These are phyloP conservation scores for Irpex sp. DNA, from an alignment of 1,284 basidiomycete species.

Conservation along the genomic window DNA sequence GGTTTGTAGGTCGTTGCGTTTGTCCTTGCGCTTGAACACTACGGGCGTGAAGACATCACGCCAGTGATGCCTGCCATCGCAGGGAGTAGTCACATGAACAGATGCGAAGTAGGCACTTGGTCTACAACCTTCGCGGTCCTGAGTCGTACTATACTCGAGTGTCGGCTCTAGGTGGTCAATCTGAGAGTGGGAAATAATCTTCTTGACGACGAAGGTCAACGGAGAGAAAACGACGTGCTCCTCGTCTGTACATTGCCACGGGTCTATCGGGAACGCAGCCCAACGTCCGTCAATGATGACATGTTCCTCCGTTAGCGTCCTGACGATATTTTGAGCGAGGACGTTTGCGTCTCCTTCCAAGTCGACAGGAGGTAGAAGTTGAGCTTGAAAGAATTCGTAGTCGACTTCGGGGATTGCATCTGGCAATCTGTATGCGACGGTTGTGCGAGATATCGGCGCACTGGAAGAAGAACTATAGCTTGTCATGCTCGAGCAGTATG, in stretches of 20 bases:
- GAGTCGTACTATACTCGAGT: not conserved
- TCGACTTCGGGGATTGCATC: not conserved
- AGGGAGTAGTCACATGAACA: not conserved
- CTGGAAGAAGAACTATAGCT: no score
- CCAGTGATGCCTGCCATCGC: not conserved
- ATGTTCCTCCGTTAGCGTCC: not conserved
- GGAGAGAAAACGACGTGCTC: not conserved
- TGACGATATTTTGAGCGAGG: not conserved
- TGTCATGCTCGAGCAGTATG: no score
- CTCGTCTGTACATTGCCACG: not conserved
- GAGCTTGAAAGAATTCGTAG: not conserved
- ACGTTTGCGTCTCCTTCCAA: not conserved
- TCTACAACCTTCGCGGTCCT: not conserved
- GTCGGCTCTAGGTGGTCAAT: not conserved
- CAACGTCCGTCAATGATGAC: not conserved
- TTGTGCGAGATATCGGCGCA: not conserved
- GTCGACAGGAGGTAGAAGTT: not conserved
- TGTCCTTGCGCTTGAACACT: not conserved
- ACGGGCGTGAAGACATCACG: not conserved
- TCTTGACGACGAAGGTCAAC: not conserved
- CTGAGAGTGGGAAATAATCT: not conserved
- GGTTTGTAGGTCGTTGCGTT: not conserved
- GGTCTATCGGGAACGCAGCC: not conserved
- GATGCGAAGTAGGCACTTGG: not conserved
- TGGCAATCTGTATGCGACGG: not conserved